Evolutionary conservation across 768 basidiomycete species (phyloP), one percentile per base, ranked within the genome.

Genomic region (Mycena indigotica): DNA sequence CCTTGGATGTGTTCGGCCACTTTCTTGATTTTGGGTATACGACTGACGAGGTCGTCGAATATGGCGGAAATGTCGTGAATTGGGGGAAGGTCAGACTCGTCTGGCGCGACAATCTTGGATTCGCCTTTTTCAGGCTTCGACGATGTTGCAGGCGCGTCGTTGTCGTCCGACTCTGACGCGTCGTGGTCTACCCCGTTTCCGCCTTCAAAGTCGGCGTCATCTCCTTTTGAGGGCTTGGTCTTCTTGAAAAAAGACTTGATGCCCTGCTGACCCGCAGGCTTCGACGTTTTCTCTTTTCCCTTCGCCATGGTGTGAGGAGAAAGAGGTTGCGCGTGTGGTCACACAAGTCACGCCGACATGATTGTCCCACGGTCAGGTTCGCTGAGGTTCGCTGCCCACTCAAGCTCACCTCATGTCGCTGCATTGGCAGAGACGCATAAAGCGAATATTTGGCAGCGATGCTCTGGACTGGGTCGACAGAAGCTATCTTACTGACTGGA

Each of bases 61-160:
- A 94, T 92, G 53, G 81, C 79, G 24, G 86, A 81, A 50, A 82
- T 80, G 58, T 87, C 79, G 66, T 84, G 78, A 50, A 95, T 87
- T 19, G 93, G 93, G 16, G 93, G 91, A 5, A 91, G 81, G 63
- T 79, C 75, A 0, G 88, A 89, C 28, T 82, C 74, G 50, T 88
- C 87, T 44, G 81, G 78, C 8, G 79, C 76, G 38, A 69, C 54
- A n/a, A 76, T 63, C 65, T 80, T 81, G 4, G 63, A 61, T 32
- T 66, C 70, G 65, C 74, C 75, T 62, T 73, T 78, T 29, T 44
- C 58, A 3, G 63, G 44, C 41, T 35, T 25, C n/a, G n/a, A n/a
- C n/a, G 17, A 41, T 15, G 52, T 25, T 41, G 49, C 64, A 40
- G 62, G 66, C 29, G 62, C 59, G 67, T 79, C 74, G 28, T 44